Evolutionary conservation across 2,329 filamentous ascomycete species (phyloP).

Genomic region (Aspergillus sp.): DNA sequence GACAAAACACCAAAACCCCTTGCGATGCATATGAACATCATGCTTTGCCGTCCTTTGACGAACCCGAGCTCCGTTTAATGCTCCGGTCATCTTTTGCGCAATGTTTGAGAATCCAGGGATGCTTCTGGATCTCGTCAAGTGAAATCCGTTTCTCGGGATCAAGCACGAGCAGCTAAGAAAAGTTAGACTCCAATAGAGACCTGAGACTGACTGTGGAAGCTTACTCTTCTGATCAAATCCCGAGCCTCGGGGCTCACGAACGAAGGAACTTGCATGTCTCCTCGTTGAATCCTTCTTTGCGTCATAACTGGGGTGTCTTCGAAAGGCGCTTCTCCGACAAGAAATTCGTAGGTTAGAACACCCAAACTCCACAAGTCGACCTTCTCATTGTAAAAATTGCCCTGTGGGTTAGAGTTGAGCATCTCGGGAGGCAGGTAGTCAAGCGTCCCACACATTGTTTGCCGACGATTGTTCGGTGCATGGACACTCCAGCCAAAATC

Average conservation of each 20-base stretch:
- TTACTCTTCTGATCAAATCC: constrained; percentile 86
- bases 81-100: constrained; percentile 61
- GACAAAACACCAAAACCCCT: constrained; percentile 21
- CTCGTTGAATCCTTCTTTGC: constrained; percentile 80
- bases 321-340: constrained; percentile 94
- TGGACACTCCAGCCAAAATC: constrained; percentile 99
- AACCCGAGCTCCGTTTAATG: constrained; percentile 43
- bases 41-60: constrained; percentile 34
- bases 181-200: constrained; percentile 19
- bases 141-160: constrained; percentile 92
- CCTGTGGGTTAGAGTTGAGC: constrained; percentile 76
- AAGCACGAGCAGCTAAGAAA: constrained; percentile 72
- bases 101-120: constrained; percentile 97
- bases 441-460: constrained; percentile 95
- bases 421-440: constrained; percentile 99
- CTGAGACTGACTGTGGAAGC: constrained; percentile 3
- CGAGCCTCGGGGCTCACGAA: constrained; percentile 88
- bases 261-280: constrained; percentile 87
- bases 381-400: constrained; percentile 92
- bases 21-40: constrained; percentile 22
- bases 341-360: constrained; percentile 92
- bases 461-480: constrained; percentile 87
- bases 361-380: constrained; percentile 96
- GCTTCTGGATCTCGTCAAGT: constrained; percentile 81
- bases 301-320: constrained; percentile 96